These are phyloP conservation scores for Corchorus capsularis DNA, from an alignment of 345 rosid species.

Conservation along the genomic window DNA sequence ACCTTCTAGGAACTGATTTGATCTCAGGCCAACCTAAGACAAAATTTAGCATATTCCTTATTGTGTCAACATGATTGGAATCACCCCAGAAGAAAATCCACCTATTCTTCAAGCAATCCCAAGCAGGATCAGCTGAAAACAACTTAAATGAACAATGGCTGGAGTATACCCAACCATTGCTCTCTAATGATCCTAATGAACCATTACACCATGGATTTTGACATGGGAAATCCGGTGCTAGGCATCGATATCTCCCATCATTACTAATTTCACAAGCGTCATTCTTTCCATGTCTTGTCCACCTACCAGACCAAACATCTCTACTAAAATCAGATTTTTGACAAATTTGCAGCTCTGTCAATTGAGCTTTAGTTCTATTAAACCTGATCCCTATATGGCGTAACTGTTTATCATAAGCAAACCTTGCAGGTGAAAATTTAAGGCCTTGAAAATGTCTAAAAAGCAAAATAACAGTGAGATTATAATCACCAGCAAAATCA, in stretches of 20 bases:
- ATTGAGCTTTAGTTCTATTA: constrained; percentile 28
- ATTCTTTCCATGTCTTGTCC: constrained; percentile 85
- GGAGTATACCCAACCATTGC: constrained; percentile 97
- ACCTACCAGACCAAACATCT: constrained; percentile 83
- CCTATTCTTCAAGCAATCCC: constrained; percentile 72
- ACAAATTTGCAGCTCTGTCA: constrained; percentile 60
- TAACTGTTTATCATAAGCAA: constrained; percentile 57
- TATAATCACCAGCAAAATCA: constrained; percentile 72
- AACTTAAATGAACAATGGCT: constrained; percentile 78
- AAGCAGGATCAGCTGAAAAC: constrained; percentile 57
- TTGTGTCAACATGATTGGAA: constrained; percentile 90
- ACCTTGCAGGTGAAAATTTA: constrained; percentile 62
- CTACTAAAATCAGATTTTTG: constrained; percentile 56
- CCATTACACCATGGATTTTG: constrained; percentile 85
- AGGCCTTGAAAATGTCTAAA: constrained; percentile 79
- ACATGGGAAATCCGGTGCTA: constrained; percentile 61
- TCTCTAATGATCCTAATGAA: constrained; percentile 71
- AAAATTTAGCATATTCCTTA: constrained; percentile 82
- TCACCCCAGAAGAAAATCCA: constrained; percentile 99
- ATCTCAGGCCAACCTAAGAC: constrained; percentile 68
- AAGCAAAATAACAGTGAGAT: constrained; percentile 72
- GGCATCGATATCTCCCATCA: constrained; percentile 84
- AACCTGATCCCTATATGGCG: constrained; percentile 52
- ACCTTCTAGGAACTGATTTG: constrained; percentile 74
- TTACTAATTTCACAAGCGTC: constrained; percentile 60